Evolutionary conservation across 495 filamentous ascomycete genomes (phyloP).

Genomic region (Penicillium flavigenum): DNA sequence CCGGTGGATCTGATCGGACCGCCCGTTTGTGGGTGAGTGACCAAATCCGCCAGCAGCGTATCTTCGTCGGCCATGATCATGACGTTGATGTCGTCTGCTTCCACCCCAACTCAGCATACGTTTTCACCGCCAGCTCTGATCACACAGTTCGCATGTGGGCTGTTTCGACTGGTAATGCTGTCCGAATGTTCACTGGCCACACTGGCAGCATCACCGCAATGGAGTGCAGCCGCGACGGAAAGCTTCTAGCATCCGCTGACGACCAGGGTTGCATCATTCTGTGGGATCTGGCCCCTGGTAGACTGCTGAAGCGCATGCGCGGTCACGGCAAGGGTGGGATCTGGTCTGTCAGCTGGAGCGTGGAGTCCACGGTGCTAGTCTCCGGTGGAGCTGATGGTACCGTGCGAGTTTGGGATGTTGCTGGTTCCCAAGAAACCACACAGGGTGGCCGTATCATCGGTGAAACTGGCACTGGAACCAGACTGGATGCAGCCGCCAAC

Average conservation of each 20-base stretch:
- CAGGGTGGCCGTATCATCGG: conserved; percentile 58
- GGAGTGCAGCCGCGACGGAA: conserved; percentile 81
- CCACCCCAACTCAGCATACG: conserved; percentile 88
- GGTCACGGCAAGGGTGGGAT: conserved; percentile 93
- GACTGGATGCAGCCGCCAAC: conserved; percentile 49
- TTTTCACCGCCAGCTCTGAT: conserved; percentile 88
- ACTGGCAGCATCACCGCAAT: conserved; percentile 78
- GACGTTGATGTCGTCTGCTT: conserved; percentile 82
- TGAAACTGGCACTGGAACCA: conserved; percentile 51
- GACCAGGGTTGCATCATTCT: conserved; percentile 80
- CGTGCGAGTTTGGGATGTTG: conserved; percentile 90
- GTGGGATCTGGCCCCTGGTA: conserved; percentile 85
- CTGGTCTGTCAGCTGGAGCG: conserved; percentile 86
- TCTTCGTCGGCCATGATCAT: conserved; percentile 88
- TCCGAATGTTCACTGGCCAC: conserved; percentile 91
- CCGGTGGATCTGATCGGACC: conserved; percentile 81
- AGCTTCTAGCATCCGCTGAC: conserved; percentile 84
- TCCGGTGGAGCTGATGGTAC: conserved; percentile 91
- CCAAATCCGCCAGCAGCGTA: conserved; percentile 81
- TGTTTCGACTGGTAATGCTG: conserved; percentile 76
- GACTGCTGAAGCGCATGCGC: conserved; percentile 83
- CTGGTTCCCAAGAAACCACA: conserved; percentile 56
- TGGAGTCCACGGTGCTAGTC: conserved; percentile 82
- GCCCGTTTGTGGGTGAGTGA: conserved; percentile 89
- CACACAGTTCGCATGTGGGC: conserved; percentile 97